phyloP scores from a whole-genome alignment of 768 basidiomycete genomes.

The Tylopilus plumbeoviolaceoides region DNA sequence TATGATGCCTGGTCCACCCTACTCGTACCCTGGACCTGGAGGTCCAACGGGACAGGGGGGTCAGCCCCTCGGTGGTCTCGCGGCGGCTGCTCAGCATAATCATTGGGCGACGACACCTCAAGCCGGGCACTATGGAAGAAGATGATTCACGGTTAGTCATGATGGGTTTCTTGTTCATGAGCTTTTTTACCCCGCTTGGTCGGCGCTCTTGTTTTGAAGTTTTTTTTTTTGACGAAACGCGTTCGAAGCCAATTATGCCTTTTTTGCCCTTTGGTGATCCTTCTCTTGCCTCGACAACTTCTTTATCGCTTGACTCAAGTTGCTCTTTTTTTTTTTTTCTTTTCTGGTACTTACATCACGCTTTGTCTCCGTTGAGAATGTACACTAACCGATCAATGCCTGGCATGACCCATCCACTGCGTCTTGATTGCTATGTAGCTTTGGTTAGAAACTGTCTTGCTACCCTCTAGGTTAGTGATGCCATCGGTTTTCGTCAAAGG shows the following conservation, averaged over 20 bases:
- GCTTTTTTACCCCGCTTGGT: conserved; percentile 21
- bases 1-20: conserved; percentile 34
- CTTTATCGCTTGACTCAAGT: background rate
- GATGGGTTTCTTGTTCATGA: conserved; percentile 14
- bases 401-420: conserved; percentile 12
- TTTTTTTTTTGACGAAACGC: conserved; percentile 21
- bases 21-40: conserved; percentile 39
- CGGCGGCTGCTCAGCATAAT: conserved; percentile 53
- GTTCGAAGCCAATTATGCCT: conserved; percentile 23
- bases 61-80: conserved; percentile 51
- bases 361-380: conserved; percentile 27
- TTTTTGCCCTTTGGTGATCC: background rate
- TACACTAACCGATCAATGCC: conserved; percentile 30
- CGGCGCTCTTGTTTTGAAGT: conserved; percentile 20
- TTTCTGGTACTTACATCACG: conserved; percentile 27
- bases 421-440: conserved; percentile 26
- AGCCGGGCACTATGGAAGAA: conserved; percentile 51
- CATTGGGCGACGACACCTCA: conserved; percentile 46
- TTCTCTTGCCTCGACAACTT: too few relatives aligned
- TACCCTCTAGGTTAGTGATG: conserved; percentile 16
- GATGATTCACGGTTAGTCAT: conserved; percentile 33
- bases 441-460: conserved; percentile 18
- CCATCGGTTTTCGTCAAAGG: conserved; percentile 9
- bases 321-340: conserved; percentile 3
- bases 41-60: conserved; percentile 33